These are phyloP conservation scores for Hemisphaericaspora lyxosophila DNA, from an alignment of 1,139 yeast species.

Conservation along the genomic window DNA sequence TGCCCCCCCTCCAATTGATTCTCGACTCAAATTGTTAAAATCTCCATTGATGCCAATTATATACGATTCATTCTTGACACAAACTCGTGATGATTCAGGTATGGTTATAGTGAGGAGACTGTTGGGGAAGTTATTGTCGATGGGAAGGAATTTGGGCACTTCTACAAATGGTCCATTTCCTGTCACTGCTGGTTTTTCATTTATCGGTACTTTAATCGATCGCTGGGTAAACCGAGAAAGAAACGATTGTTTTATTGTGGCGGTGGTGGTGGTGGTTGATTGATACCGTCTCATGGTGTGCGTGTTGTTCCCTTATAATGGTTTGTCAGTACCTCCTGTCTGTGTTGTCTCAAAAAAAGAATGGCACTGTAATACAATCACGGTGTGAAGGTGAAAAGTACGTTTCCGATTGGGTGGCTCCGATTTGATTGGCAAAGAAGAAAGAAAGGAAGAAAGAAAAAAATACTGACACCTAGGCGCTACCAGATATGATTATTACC, in stretches of 20 bases:
- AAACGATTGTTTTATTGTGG: neutral
- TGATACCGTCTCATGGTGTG: neutral
- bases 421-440: too few species aligned
- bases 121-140: slow-evolving; percentile 20
- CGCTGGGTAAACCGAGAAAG: neutral
- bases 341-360: too few species aligned
- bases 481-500: too few species aligned
- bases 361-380: too few species aligned
- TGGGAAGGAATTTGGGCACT: slow-evolving; percentile 32
- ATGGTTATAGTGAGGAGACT: slow-evolving; percentile 34
- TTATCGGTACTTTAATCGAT: too few species aligned
- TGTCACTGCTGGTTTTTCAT: slow-evolving; percentile 17
- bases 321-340: too few species aligned
- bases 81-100: slow-evolving; percentile 35
- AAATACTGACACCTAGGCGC: too few species aligned
- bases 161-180: slow-evolving; percentile 46
- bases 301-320: too few species aligned
- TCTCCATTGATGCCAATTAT: slow-evolving; percentile 40
- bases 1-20: slow-evolving; percentile 9
- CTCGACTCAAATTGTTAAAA: slow-evolving; percentile 12
- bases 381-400: too few species aligned
- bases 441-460: too few species aligned
- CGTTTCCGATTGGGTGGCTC: too few species aligned
- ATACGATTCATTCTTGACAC: slow-evolving; percentile 22
- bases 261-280: neutral